Evolutionary conservation across 164 flowering plant species (phyloP).

Genomic region (Tetracentron sinense): DNA sequence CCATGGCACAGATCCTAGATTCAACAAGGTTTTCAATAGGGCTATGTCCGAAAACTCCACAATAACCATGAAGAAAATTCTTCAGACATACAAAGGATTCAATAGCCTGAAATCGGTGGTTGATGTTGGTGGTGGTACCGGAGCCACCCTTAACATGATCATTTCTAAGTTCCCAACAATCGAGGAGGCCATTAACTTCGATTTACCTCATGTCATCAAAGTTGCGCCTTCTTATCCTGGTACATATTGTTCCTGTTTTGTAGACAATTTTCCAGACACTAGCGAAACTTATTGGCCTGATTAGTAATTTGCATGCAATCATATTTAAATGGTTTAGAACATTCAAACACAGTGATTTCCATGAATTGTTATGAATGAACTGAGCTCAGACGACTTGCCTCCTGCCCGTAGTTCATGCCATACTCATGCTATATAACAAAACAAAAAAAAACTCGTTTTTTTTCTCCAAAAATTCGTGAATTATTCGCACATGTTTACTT

Average conservation of each 20-base stretch:
- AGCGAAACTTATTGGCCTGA: too few species aligned
- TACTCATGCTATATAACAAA: too few species aligned
- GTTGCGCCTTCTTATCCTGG: slow-evolving; percentile 23
- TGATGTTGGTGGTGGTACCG: slow-evolving; percentile 40
- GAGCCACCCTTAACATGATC: slow-evolving; percentile 25
- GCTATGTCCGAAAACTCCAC: slow-evolving; percentile 15
- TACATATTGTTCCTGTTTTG: not conserved
- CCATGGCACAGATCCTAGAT: slow-evolving; percentile 15
- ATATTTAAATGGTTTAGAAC: too few species aligned
- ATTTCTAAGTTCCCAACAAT: slow-evolving; percentile 31
- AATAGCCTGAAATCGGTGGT: slow-evolving; percentile 23
- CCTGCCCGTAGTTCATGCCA: too few species aligned
- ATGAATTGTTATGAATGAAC: too few species aligned
- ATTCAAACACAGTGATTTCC: too few species aligned
- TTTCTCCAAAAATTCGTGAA: too few species aligned
- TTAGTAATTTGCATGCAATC: too few species aligned
- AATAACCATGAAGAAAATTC: slow-evolving; percentile 18
- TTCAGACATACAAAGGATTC: slow-evolving; percentile 31
- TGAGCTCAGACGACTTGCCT: too few species aligned
- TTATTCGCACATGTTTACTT: too few species aligned
- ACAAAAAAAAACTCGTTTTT: too few species aligned
- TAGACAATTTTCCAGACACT: too few species aligned
- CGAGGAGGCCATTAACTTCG: slow-evolving; percentile 35
- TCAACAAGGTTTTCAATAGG: slow-evolving; percentile 18
- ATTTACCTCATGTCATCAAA: slow-evolving; percentile 22